phyloP scores from a whole-genome alignment of 2,329 filamentous ascomycete genomes.

The Onygenales sp. region DNA sequence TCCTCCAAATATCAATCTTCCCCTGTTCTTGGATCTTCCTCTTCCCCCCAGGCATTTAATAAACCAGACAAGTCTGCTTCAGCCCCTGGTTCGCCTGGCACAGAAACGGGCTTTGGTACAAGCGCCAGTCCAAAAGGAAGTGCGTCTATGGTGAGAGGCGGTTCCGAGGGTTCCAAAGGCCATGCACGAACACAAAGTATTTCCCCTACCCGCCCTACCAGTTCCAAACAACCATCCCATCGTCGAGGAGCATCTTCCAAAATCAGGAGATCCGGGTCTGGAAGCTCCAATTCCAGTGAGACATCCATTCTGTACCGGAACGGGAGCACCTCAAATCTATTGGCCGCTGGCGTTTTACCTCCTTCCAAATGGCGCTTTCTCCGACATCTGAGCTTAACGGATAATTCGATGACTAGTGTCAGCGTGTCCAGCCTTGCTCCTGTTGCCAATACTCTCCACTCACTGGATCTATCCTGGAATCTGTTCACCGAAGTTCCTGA shows the following conservation, averaged over 20 bases:
- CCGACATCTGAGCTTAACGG: constrained; percentile 80
- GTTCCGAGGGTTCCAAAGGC: constrained; percentile 41
- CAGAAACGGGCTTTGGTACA: constrained; percentile 37
- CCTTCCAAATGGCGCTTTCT: constrained; percentile 91
- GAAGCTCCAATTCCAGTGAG: constrained; percentile 77
- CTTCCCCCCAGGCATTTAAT: constrained; percentile 51
- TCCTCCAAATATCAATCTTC: constrained; percentile 80
- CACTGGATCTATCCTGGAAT: constrained; percentile 85
- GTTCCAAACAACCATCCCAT: constrained; percentile 64
- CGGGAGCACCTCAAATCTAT: constrained; percentile 69
- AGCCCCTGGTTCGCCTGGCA: constrained; percentile 55
- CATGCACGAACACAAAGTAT: constrained; percentile 55
- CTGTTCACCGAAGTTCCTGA: constrained; percentile 92
- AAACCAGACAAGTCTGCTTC: constrained; percentile 61
- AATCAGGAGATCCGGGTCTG: constrained; percentile 77
- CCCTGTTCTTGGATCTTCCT: constrained; percentile 54
- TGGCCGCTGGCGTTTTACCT: constrained; percentile 63
- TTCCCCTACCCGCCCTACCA: constrained; percentile 68
- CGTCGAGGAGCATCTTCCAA: constrained; percentile 59
- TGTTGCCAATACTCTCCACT: constrained; percentile 78
- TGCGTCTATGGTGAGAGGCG: constrained; percentile 43
- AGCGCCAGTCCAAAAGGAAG: constrained; percentile 39
- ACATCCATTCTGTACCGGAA: constrained; percentile 41
- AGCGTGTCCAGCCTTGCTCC: constrained; percentile 66
- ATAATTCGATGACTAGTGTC: constrained; percentile 80